These are phyloP conservation scores for Persicaria maculosa DNA, from an alignment of 148 eudicot genomes.

Conservation along the genomic window DNA sequence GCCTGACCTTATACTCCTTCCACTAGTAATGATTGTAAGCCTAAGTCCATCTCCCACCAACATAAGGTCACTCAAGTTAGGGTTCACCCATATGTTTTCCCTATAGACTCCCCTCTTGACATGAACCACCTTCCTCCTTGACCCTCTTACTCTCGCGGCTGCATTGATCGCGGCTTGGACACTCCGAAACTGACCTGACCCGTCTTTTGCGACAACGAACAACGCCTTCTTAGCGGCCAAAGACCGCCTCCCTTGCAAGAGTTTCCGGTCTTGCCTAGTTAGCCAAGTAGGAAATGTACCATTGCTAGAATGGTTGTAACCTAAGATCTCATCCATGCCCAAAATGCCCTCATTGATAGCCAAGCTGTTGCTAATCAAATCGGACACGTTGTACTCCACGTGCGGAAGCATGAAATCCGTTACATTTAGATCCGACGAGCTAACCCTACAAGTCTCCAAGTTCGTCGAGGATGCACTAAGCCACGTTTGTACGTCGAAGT, in stretches of 20 bases:
- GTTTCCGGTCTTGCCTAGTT: slow-evolving; percentile 24
- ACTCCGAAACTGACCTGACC: slow-evolving; percentile 41
- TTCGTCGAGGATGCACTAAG: slow-evolving; percentile 12
- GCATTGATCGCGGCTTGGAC: slow-evolving; percentile 26
- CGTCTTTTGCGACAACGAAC: slow-evolving; percentile 51
- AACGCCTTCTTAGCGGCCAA: slow-evolving; percentile 10
- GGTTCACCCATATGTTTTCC: slow-evolving; percentile 28
- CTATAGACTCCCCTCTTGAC: slow-evolving; percentile 34
- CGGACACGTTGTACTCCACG: slow-evolving; percentile 29
- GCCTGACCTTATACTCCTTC: slow-evolving; percentile 34
- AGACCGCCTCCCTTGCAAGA: slow-evolving; percentile 20
- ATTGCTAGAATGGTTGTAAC: not conserved
- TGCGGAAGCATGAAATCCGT: slow-evolving; percentile 4
- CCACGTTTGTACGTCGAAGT: slow-evolving; percentile 14
- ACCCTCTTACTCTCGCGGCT: slow-evolving; percentile 15
- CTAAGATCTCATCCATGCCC: not conserved
- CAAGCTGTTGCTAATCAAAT: slow-evolving; percentile 42
- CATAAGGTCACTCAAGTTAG: slow-evolving; percentile 27
- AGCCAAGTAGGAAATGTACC: slow-evolving; percentile 41
- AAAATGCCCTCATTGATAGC: slow-evolving; percentile 29
- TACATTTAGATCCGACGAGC: slow-evolving; percentile 12
- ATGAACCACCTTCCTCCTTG: slow-evolving; percentile 31
- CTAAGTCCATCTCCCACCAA: slow-evolving; percentile 43
- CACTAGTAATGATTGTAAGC: slow-evolving; percentile 35
- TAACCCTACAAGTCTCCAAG: slow-evolving; percentile 13